Evolutionary conservation across 2,329 filamentous ascomycete genomes (phyloP), one percentile per base, ranked within the genome.

Genomic region (Xylariaceae sp.): DNA sequence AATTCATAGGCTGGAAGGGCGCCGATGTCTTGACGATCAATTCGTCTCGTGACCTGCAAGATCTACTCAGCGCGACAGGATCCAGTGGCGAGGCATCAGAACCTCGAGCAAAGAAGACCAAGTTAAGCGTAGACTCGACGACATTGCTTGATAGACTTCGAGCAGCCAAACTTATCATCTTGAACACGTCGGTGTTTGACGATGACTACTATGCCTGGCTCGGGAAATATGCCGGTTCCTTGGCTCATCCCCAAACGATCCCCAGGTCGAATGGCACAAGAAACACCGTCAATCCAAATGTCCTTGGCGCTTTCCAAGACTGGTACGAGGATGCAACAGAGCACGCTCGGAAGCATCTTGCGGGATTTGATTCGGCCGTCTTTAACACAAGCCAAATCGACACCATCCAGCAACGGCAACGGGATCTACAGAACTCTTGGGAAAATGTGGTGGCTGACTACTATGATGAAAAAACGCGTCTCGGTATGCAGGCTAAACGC

Each of bases 121-220:
- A 35, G 49, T 35, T 41, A 34, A 9, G 10, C 18, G 39, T 15
- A 18, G 34, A 11, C 4, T 34, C 50, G 5, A 58, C 37, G 13
- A 41, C 56, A 3, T 2, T 58, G 2, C 53, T 65, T 2, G 30
- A 57, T 1, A 49, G 56, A 1, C 58, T 78, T n/a, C 51, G 64
- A 17, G 13, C 50, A 0, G 75, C 75, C 2, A 72, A 72, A 55
- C 67, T 79, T n/a, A 72, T 79, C 39, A 72, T 79, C 34, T 67
- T 74, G 52, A 73, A 69, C 61, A 68, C 66, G 30, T 56, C 54
- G 0, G 52, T 73, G 2, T 73, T 75, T 48, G 44, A 59, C 7
- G 35, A 58, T 0, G 2, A n/a, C 0, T 72, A 72, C 44, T 60
- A 62, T n/a, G 34, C 7, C 0, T 59, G 56, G 39, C 57, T 71